Evolutionary conservation across 306 rosid species (phyloP), one percentile per base, ranked within the genome.

Genomic region (Sphenostylis stenocarpa): DNA sequence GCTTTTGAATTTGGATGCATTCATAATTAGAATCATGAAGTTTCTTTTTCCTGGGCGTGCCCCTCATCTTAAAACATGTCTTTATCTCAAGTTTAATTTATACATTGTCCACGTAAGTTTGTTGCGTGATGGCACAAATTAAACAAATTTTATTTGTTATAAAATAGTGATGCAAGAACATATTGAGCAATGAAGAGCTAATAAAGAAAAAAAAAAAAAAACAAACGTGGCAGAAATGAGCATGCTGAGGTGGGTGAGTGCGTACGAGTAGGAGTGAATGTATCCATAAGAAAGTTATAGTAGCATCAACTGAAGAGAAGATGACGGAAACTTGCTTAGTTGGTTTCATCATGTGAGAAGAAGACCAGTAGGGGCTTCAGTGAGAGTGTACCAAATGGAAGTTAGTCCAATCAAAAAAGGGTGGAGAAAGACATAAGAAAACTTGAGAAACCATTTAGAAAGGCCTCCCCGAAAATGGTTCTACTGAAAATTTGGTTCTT

Each of bases 341-440:
- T 73, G 41, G 24, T 56, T 72, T 56, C 43, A 73, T 23, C 66
- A 15, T 16, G 52, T 36, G 24, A 70, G 48, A 72, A 70, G 48
- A 72, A 34, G 75, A 51, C 34, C 33, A 41, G 13, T 39, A 28
- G 56, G 28, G 44, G 44, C 12, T 73, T 57, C 44, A 49, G 9
- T 38, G 24, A 14, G 36, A 38, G 66, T 36, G 52, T 65, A 53
- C 38, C 52, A 53, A 71, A 38, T 57, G 44, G 44, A 38, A 56
- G 51, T 39, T 72, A 36, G 41, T 36, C 67, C 5, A 38, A 39
- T 57, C 2, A n/a, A 57, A 72, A n/a, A 57, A 58, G 3, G 26
- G 69, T 29, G 34, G 60, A 29, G 34, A 45, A 61, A 60, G 45
- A 44, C 60, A 36, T 6, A 17, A 45, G 44, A 19, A 61, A 44